phyloP scores from a whole-genome alignment of 2,329 filamentous ascomycete species.

The Claviceps citrina region DNA sequence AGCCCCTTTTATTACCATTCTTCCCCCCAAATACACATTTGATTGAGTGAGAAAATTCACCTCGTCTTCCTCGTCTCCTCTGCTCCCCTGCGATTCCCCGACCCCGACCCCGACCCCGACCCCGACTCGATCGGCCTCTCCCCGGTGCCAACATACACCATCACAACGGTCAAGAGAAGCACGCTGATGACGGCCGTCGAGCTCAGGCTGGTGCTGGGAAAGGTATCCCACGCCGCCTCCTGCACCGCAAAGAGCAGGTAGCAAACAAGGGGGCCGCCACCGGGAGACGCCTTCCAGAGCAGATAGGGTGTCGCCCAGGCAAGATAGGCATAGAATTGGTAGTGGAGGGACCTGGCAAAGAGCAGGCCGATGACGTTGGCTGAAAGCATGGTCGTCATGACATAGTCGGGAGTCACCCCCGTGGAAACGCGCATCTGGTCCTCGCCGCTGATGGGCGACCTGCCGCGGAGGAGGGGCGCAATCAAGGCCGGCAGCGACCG shows the following conservation, averaged over 20 bases:
- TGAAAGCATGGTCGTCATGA: conserved; percentile 61
- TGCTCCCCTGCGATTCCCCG: not conserved
- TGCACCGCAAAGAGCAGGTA: conserved; percentile 59
- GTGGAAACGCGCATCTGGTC: conserved; percentile 42
- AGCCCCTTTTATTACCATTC: too few relatives aligned
- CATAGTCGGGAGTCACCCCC: conserved; percentile 52
- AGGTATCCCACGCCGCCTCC: conserved; percentile 90
- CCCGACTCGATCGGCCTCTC: conserved; percentile 11
- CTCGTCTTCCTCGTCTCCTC: conserved; percentile 16
- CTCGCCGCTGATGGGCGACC: conserved; percentile 29
- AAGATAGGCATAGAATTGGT: conserved; percentile 88
- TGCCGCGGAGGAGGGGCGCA: conserved; percentile 24
- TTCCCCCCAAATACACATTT: too few relatives aligned
- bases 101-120: not conserved
- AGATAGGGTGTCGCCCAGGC: conserved; percentile 81
- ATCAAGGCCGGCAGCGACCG: conserved; percentile 41
- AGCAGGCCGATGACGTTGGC: conserved; percentile 68
- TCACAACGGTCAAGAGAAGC: conserved; percentile 49
- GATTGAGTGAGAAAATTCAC: too few relatives aligned
- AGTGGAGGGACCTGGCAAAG: conserved; percentile 78
- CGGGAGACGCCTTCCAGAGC: conserved; percentile 61
- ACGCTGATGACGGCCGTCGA: conserved; percentile 51
- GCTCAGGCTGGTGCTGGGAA: conserved; percentile 53
- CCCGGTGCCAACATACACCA: conserved; percentile 43
- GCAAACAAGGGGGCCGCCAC: conserved; percentile 53